These are phyloP conservation scores for Rhynchosporium graminicola DNA, from an alignment of 2,329 filamentous ascomycete genomes.

Conservation along the genomic window DNA sequence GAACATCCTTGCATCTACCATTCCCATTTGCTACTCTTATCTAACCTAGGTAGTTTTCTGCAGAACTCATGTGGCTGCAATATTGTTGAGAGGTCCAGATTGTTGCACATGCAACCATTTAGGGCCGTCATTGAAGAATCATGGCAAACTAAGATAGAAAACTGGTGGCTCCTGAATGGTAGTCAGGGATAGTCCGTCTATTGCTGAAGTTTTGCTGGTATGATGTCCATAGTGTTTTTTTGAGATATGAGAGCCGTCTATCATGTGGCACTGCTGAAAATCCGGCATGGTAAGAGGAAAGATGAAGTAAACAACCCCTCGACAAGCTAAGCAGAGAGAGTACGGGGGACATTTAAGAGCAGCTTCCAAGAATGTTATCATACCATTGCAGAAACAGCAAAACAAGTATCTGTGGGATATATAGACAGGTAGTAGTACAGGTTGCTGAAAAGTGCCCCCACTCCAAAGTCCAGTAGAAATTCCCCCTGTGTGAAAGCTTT, in stretches of 20 bases:
- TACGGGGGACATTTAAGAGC: no score
- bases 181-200: not conserved
- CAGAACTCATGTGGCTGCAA: not conserved
- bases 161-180: not conserved
- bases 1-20: not conserved
- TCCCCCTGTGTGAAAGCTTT: constrained; percentile 11
- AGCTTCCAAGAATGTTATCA: not conserved
- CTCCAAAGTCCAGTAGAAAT: not conserved
- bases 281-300: no score
- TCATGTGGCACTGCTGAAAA: no score
- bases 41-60: not conserved
- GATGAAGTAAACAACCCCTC: no score
- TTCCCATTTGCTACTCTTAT: not conserved
- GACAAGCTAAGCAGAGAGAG: no score
- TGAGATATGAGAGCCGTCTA: no score
- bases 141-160: not conserved
- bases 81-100: constrained; percentile 8
- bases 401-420: constrained; percentile 7
- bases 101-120: not conserved
- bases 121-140: no score
- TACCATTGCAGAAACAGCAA: not conserved
- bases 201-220: no score
- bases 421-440: constrained; percentile 13
- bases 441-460: constrained; percentile 2
- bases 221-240: no score